Base-by-base conservation (phyloP, 768 basidiomycete genomes). In the Cystobasidium onofrii region DNA sequence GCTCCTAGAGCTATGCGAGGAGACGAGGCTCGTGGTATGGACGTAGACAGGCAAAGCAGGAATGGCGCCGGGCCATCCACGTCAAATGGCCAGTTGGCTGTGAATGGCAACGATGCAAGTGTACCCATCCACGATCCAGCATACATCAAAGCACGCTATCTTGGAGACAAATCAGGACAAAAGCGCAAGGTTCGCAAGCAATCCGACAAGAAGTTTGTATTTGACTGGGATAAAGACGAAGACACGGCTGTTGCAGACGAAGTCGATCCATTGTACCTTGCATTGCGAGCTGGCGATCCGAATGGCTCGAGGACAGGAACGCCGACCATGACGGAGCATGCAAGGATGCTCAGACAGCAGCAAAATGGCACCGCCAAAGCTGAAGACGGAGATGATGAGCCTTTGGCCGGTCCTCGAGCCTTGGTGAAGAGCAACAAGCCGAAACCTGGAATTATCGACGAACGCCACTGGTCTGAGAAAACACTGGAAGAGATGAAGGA, bases 401-500 rank as follows among this genome's bases (percentile, higher is more conserved):
- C 75, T 23, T 36, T 76, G 12, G 71, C 69, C 17, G 57, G 46
- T 23, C 57, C 75, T 90, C 88, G 23, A 92, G 95, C 81, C 83
- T 10, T 88, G 12, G 85, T 92, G 82, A 94, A 95, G 81, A 83
- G 91, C 74, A 84, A 91, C 74, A 87, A 86, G 80, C 91, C 92
- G 13, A 86, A 87, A 73, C 90, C 90, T 82, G 83, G 86, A 60
- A 90, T 90, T 2, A 84, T 90, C 67, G 95, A 97, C 80, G 96
- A 97, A 80, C 85, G 94, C 73, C 96, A 99, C 83, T 99, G 96
- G 96, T 89, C 91, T 0, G 94, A 98, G 18, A 99, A 99, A 81
- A 86, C 88, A 0, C 83, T 98, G 50, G 80, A 85, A 1, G 93
- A 97, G 82, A 97, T 99, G 89, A 92, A 90, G 80, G 96, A 98